These are phyloP conservation scores for Epithele typhae DNA, from an alignment of 768 basidiomycete species.

Conservation along the genomic window DNA sequence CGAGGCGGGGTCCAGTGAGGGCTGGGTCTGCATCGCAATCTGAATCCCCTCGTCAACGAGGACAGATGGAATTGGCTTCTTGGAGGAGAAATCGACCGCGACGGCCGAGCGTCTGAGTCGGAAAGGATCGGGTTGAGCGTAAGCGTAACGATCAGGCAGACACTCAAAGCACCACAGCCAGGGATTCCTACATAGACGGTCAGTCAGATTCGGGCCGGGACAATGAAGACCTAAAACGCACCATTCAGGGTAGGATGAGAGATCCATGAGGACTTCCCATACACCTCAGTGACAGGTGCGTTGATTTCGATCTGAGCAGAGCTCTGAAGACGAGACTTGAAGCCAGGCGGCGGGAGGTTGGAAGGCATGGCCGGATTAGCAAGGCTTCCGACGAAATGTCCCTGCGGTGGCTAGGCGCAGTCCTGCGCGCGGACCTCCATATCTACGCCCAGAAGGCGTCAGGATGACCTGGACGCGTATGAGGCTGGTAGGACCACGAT, in stretches of 20 bases:
- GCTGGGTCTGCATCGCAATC: constrained; percentile 58
- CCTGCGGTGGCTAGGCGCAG: no score
- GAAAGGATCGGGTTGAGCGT: no score
- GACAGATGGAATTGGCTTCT: constrained; percentile 40
- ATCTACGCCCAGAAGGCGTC: no score
- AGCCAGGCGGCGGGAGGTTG: constrained; percentile 35
- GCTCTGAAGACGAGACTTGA: constrained; percentile 42
- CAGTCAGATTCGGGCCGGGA: no score
- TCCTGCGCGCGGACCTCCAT: no score
- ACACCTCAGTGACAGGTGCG: constrained; percentile 55
- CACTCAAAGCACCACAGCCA: constrained; percentile 46
- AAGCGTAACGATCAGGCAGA: constrained; percentile 1
- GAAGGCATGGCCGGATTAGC: neutral
- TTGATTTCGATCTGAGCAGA: constrained; percentile 49
- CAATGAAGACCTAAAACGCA: constrained; percentile 25
- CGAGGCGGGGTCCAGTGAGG: constrained; percentile 19
- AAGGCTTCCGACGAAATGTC: no score
- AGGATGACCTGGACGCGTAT: no score
- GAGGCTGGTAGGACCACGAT: no score
- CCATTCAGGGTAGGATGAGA: constrained; percentile 61
- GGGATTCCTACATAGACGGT: constrained; percentile 47
- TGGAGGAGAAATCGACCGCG: constrained; percentile 35
- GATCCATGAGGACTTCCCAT: constrained; percentile 60
- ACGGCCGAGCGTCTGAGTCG: constrained; percentile 44
- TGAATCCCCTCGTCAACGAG: constrained; percentile 42